Percentiles rank a stretch among this genome's conserved stretches.
Evolutionary conservation across 768 basidiomycete genomes (phyloP).

Genomic region (Lepiota venenata): DNA sequence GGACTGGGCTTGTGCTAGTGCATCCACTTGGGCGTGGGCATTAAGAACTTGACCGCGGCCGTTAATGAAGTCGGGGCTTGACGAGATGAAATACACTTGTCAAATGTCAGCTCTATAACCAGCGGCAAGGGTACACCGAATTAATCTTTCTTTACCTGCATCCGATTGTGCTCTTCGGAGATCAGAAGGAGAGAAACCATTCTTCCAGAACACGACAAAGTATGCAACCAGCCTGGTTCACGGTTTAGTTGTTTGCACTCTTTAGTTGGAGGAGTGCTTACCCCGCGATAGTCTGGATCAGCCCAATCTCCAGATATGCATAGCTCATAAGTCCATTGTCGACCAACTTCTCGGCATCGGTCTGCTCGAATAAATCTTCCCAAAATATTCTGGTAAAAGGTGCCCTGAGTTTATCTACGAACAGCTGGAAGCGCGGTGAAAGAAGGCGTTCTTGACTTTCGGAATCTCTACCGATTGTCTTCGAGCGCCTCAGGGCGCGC

Average conservation of each 20-base stretch:
- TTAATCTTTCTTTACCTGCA: conserved; percentile 25
- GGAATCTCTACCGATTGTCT: conserved; percentile 48
- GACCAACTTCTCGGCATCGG: conserved; percentile 58
- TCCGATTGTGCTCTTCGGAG: conserved; percentile 45
- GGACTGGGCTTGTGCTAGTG: conserved; percentile 57
- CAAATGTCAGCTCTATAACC: neutral
- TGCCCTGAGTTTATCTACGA: conserved; percentile 36
- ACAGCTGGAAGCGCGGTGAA: conserved; percentile 37
- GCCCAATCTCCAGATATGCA: conserved; percentile 61
- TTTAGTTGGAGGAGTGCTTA: conserved; percentile 24
- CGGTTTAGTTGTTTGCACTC: neutral
- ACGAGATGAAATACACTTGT: conserved; percentile 43
- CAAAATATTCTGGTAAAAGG: conserved; percentile 60
- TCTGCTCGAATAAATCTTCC: conserved; percentile 50
- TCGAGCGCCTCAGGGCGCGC: conserved; percentile 54
- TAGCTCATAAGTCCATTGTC: conserved; percentile 62
- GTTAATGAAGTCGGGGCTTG: conserved; percentile 55
- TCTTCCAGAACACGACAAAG: conserved; percentile 63
- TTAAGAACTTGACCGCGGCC: conserved; percentile 42
- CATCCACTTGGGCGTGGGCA: conserved; percentile 51
- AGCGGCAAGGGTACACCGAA: neutral
- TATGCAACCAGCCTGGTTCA: conserved; percentile 51
- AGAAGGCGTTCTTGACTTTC: conserved; percentile 43
- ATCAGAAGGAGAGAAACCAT: conserved; percentile 59
- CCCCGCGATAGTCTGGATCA: conserved; percentile 57